Evolutionary conservation across 2,329 filamentous ascomycete genomes (phyloP).

Genomic region (Huntiella savannae): DNA sequence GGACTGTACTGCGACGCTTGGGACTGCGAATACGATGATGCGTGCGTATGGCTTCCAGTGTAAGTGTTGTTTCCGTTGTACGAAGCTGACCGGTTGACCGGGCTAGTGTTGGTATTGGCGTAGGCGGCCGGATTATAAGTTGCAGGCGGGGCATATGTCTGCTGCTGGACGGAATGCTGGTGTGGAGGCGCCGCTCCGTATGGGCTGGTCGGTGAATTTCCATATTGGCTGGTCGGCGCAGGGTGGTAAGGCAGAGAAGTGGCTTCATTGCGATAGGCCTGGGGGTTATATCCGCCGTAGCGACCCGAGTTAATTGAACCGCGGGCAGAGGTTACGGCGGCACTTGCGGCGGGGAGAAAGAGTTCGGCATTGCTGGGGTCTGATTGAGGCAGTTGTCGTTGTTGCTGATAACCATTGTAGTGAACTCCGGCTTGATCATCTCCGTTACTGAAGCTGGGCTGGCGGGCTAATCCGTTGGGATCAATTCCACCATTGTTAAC

Average conservation of each 20-base stretch:
- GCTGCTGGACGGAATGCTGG: constrained; percentile 5
- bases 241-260: constrained; percentile 13
- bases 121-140: constrained; percentile 41
- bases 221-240: constrained; percentile 12
- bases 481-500: constrained; percentile 20
- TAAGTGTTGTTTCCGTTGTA: constrained; percentile 30
- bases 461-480: constrained; percentile 25
- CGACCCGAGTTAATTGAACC: constrained; percentile 13
- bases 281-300: constrained; percentile 12
- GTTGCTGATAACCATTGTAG: constrained; percentile 16
- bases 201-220: constrained; percentile 4
- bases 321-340: constrained; percentile 10
- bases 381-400: constrained; percentile 10
- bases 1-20: constrained; percentile 3
- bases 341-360: constrained; percentile 8
- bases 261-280: constrained; percentile 6
- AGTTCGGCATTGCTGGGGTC: constrained; percentile 6
- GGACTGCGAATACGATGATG: constrained; percentile 7
- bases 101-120: constrained; percentile 22
- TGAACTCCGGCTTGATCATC: constrained; percentile 39
- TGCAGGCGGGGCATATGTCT: constrained; percentile 26
- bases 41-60: constrained; percentile 17
- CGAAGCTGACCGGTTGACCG: constrained; percentile 28
- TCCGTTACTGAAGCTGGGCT: constrained; percentile 56
- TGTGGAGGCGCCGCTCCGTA: constrained; percentile 3